phyloP scores from a whole-genome alignment of 2,329 filamentous ascomycete genomes.

The Monascus ruber region DNA sequence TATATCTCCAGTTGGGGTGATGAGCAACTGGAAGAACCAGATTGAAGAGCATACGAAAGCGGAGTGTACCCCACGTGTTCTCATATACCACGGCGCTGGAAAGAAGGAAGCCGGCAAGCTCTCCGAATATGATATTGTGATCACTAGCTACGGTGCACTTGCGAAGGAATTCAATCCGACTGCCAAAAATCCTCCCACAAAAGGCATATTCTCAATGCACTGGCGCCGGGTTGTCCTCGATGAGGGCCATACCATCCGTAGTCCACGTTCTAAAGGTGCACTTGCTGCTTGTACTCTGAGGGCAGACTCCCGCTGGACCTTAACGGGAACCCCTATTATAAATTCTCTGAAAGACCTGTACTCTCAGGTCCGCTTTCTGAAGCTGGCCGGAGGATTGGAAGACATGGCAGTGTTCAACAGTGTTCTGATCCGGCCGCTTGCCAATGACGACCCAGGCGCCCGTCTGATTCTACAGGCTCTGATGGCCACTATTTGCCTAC shows the following conservation, averaged over 20 bases:
- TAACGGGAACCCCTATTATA: slow-evolving; percentile 73
- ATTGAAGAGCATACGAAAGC: slow-evolving; percentile 59
- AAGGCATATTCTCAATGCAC: slow-evolving; percentile 50
- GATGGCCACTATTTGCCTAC: slow-evolving; percentile 69
- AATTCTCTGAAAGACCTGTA: slow-evolving; percentile 74
- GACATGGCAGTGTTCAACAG: slow-evolving; percentile 62
- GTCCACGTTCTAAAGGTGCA: slow-evolving; percentile 60
- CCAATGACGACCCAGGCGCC: slow-evolving; percentile 44
- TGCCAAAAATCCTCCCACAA: slow-evolving; percentile 33
- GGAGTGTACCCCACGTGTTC: slow-evolving; percentile 52
- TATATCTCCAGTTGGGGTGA: slow-evolving; percentile 69
- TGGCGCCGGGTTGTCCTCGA: slow-evolving; percentile 76
- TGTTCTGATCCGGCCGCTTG: slow-evolving; percentile 58
- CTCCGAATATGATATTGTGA: slow-evolving; percentile 58
- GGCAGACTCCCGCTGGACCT: slow-evolving; percentile 64
- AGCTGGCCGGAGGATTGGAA: slow-evolving; percentile 64
- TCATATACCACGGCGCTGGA: slow-evolving; percentile 61
- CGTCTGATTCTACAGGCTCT: slow-evolving; percentile 60
- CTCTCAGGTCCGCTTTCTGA: slow-evolving; percentile 66
- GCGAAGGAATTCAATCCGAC: slow-evolving; percentile 50
- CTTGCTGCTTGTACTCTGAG: slow-evolving; percentile 55
- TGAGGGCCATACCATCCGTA: slow-evolving; percentile 74
- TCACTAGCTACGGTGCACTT: slow-evolving; percentile 75
- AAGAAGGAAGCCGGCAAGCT: slow-evolving; percentile 51
- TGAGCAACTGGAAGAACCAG: slow-evolving; percentile 84